Conservation (phyloP, 768 basidiomycete species). For the Solioccasus polychromus region DNA sequence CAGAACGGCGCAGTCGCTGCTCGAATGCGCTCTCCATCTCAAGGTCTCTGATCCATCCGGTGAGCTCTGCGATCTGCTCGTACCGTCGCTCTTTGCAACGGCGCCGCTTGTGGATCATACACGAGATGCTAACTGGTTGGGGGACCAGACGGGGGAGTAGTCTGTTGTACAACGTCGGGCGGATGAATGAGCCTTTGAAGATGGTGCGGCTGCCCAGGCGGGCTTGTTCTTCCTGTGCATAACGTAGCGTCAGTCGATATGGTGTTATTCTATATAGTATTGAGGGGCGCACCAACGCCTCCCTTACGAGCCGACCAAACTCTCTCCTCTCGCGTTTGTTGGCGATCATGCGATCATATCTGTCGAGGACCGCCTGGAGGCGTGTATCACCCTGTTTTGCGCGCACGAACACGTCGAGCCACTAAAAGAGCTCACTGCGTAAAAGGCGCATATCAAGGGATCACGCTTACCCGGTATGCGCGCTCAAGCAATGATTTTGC, state of each 20-base stretch:
- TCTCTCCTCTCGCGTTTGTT: constrained; percentile 46
- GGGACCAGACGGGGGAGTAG: constrained; percentile 80
- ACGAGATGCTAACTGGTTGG: constrained; percentile 68
- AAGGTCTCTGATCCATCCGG: constrained; percentile 35
- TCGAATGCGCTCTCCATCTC: constrained; percentile 41
- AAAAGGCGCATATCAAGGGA: neutral
- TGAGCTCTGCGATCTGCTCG: constrained; percentile 31
- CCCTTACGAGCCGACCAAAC: constrained; percentile 44
- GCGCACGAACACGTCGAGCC: constrained; percentile 53
- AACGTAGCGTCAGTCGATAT: neutral
- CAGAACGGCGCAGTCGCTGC: constrained; percentile 14
- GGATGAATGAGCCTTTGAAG: constrained; percentile 69
- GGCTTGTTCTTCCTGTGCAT: constrained; percentile 52
- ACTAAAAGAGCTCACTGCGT: constrained; percentile 30
- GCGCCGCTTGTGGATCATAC: constrained; percentile 61
- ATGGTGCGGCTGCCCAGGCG: constrained; percentile 58
- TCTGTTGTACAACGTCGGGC: constrained; percentile 56
- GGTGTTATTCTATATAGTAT: neutral
- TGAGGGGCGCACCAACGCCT: constrained; percentile 48
- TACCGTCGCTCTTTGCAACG: constrained; percentile 44
- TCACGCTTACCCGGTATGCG: constrained; percentile 51
- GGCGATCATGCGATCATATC: constrained; percentile 60
- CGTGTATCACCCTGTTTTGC: constrained; percentile 54
- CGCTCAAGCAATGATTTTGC: constrained; percentile 46
- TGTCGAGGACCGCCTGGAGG: constrained; percentile 42